Evolutionary conservation across 2,329 filamentous ascomycete genomes (phyloP), one percentile per base, ranked within the genome.

Genomic region (Truncatella angustata): DNA sequence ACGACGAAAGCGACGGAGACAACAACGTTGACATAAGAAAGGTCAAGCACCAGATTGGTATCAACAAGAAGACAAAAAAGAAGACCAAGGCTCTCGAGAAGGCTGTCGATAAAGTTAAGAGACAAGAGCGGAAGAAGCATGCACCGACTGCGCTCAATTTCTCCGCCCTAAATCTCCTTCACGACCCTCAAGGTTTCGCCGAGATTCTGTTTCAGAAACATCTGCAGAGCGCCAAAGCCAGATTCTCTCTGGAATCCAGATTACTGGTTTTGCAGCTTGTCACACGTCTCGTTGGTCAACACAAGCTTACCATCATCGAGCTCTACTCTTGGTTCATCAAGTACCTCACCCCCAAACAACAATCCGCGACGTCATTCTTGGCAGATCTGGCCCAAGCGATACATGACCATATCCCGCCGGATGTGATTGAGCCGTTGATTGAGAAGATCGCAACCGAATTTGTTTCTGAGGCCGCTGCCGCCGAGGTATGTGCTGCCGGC

Each of bases 391-490:
- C 94, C 0, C 94, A 97, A 73, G 89, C 90, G 3, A 91, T 91
- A 6, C 94, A 99, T 68, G 88, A 86, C 57, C 80, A 96, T 34
- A 92, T 99, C 0, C 94, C 94, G 0, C 93, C 93, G 0, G 94
- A 99, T 75, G 88, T 86, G 0, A 77, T 99, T 10, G 92, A 97
- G 68, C 93, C 94, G 0, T 74, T 97, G 4, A 78, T 99, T 2
- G 87, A 91, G 68, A 97, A 97, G 74, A 97, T 99, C 62, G 93
- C 94, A 28, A 97, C 97, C 65, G 94, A 99, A 68, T 99, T 99
- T 65, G 93, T 99, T 2, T 96, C 91, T 0, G 94, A 99, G 73
- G 94, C 91, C 1, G 86, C 92, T 0, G 92, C 94, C 1, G 82
- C 89, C 3, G 92, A 97, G 70, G 93, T 99, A 26, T 90, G 90